A percentile compares a stretch with the other conserved stretches of the same genome.
Evolutionary conservation across 805 yeast genomes (phyloP).

Genomic region (Candida maltosa): DNA sequence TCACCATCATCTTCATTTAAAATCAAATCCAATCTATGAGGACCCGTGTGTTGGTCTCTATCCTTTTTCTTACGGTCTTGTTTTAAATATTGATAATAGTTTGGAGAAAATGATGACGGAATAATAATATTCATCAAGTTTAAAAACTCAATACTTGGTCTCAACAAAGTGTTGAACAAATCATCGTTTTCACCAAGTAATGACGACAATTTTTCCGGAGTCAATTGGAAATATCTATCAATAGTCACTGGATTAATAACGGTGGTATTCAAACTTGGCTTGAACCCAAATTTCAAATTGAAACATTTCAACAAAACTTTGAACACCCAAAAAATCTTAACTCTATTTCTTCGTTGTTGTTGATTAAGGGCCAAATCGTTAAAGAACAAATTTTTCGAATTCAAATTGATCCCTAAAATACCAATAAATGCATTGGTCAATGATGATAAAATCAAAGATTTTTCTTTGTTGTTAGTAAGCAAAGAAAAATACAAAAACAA

Average conservation of each 20-base stretch:
- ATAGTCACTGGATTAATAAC: conserved; percentile 46
- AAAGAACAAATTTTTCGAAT: conserved; percentile 39
- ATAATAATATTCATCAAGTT: conserved; percentile 42
- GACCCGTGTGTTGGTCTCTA: conserved; percentile 13
- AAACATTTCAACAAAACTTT: conserved; percentile 40
- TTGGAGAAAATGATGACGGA: conserved; percentile 45
- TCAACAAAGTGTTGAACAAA: conserved; percentile 32
- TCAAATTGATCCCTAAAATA: conserved; percentile 39
- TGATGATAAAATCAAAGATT: conserved; percentile 33
- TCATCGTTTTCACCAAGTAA: conserved; percentile 29
- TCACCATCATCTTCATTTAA: conserved; percentile 46
- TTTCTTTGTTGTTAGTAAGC: conserved; percentile 39
- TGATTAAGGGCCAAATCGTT: conserved; percentile 43
- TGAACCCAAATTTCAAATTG: conserved; percentile 42
- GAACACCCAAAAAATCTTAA: conserved; percentile 46
- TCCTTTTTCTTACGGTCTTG: conserved; percentile 20
- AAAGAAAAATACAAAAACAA: conserved; percentile 48
- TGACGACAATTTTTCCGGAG: conserved; percentile 40
- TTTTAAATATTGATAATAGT: conserved; percentile 41
- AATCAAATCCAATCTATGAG: conserved; percentile 37
- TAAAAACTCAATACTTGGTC: conserved; percentile 42
- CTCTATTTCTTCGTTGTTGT: conserved; percentile 35
- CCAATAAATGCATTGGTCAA: conserved; percentile 43
- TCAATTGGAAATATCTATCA: conserved; percentile 40
- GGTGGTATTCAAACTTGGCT: conserved; percentile 44